Base-by-base conservation (phyloP, 2,329 filamentous ascomycete species). In the Juglanconis juglandina region DNA sequence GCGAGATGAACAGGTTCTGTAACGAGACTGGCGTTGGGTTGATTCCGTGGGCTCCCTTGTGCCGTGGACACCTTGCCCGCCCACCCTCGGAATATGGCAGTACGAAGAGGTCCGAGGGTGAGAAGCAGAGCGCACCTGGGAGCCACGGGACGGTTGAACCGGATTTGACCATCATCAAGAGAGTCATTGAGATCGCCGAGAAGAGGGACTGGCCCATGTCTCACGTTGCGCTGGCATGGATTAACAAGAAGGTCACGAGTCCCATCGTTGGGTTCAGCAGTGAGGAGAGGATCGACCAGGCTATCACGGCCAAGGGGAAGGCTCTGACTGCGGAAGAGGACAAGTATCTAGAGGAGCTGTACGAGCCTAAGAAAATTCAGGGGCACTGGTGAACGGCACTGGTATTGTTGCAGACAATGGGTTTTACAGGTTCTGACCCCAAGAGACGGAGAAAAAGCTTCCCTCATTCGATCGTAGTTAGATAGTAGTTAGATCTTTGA, bases 161-260 rank as follows among this genome's bases (percentile, higher is more conserved):
- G 17, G 73, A 74, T 48, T 35, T 72, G 46, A 68, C 61, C 6
- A 71, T 72, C 33, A 70, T 73, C 57, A 66, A 67, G 53, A 62
- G 68, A 46, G 66, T 63, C 6, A 62, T 68, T 13, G 69, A 71
- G 63, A 42, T 68, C 41, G 70, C 69, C 2, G 69, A 72, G 11
- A 70, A 67, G 62, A 64, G 66, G 32, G 63, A 65, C 49, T 72
- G 70, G 70, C 83, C 79, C 64, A 89, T 90, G 81, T 82, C 83
- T 49, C 81, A 87, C 59, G 81, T 90, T 24, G 81, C 84, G 1
- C 77, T 87, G 58, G 86, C 85, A 3, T 90, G 87, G 87, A 79
- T 81, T 59, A 74, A 83, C 64, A 77, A 79, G 64, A 75, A 79
- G 49, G 79, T 81, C 5, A 72, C 78, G 32, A 83, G 78, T 65